Evolutionary conservation across 306 rosid species (phyloP), one percentile per base, ranked within the genome.

Genomic region (Senna tora): DNA sequence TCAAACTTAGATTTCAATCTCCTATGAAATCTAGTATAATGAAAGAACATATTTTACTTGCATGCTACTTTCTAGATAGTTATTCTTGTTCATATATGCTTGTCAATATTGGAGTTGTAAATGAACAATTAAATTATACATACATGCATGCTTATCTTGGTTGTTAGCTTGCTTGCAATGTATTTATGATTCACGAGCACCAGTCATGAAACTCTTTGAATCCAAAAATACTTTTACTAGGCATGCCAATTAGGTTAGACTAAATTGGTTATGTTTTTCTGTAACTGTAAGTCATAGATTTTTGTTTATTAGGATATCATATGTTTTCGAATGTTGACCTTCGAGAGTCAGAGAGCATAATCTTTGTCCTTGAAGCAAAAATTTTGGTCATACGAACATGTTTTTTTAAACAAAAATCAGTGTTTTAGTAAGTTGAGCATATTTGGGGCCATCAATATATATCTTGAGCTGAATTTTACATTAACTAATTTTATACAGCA

Each of bases 401-500:
- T 36, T 36, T 36, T 3, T 30, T 36, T 62, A 64, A 34, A 81
- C 21, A 58, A 32, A 36, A 36, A 33, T 53, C 28, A 33, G 22
- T 46, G 39, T 53, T 33, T 52, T 36, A 42, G 62, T 46, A 20
- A 59, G 52, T 60, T 65, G 50, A 51, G 70, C 68, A 60, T 53
- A 43, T 34, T 25, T 30, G 51, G 55, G 59, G 64, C 43, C 52
- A 36, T 32, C 47, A 20, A 53, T 52, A 21, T 22, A 41, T 75
- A 61, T 58, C 16, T 65, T 32, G 42, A 42, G 68, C 54, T 77
- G 64, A 78, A 65, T 75, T 72, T 32, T 73, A 36, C 56, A 11
- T 54, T 32, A 64, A 69, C 52, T 73, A 49, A 46, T 72, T 78
- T 17, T 69, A 56, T 77, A 41, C 89, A 95, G 99, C 87, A 78